Evolutionary conservation across 306 rosid genomes (phyloP).

Genomic region (Malus asiatica): DNA sequence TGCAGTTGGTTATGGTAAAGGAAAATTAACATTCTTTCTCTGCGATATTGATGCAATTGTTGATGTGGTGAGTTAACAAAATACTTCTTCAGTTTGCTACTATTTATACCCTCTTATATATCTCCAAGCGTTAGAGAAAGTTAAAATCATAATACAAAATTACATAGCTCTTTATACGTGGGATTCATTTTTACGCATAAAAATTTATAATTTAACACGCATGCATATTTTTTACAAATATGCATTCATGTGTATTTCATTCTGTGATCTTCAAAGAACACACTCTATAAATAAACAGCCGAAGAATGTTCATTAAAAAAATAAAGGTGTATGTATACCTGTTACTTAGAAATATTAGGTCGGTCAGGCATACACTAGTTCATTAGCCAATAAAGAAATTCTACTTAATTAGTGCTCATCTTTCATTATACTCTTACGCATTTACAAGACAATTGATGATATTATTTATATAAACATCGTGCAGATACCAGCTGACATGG

Average conservation of each 20-base stretch:
- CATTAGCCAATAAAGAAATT: background rate
- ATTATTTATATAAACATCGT: background rate
- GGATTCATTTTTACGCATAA: background rate
- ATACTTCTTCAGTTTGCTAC: too few relatives aligned
- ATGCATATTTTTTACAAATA: background rate
- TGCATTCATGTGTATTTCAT: background rate
- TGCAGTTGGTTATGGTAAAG: slow-evolving; percentile 67
- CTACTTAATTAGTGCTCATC: background rate
- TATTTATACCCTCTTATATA: background rate
- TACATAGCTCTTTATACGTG: background rate
- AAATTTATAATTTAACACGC: background rate
- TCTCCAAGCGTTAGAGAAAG: background rate
- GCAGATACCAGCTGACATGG: slow-evolving; percentile 83
- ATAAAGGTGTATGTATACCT: background rate
- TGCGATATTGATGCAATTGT: slow-evolving; percentile 34
- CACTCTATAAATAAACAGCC: background rate
- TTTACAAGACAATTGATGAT: background rate
- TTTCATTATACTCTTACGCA: background rate
- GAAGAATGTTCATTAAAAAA: background rate
- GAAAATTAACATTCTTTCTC: slow-evolving; percentile 54
- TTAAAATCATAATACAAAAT: too few relatives aligned
- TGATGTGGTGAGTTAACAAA: slow-evolving; percentile 51
- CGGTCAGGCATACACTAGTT: background rate
- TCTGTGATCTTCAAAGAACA: background rate
- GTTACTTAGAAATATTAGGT: background rate